Conservation (phyloP, 306 rosid species). For the Pyrus pyrifolia region DNA sequence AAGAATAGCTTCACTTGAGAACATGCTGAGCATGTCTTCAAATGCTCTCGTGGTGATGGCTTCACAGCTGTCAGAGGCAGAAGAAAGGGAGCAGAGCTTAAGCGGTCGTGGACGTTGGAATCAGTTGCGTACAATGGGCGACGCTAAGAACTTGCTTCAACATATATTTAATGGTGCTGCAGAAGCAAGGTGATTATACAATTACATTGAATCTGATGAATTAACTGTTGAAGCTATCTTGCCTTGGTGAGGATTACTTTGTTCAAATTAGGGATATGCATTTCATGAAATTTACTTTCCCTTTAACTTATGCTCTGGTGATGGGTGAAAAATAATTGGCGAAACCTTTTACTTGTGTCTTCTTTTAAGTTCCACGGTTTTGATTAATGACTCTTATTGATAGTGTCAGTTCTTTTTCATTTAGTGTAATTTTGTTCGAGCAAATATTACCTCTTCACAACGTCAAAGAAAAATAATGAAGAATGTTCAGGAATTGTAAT, state of each 20-base stretch:
- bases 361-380: too few species aligned
- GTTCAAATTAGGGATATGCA: background rate
- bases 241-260: background rate
- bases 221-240: background rate
- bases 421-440: background rate
- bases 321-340: too few species aligned
- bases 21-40: conserved; percentile 63
- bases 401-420: too few species aligned
- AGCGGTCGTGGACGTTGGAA: conserved; percentile 69
- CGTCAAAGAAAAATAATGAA: background rate
- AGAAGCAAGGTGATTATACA: conserved; percentile 55
- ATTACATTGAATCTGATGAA: conserved; percentile 8
- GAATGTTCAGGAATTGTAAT: background rate
- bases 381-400: too few species aligned
- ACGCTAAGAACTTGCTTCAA: conserved; percentile 66
- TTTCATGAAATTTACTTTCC: background rate
- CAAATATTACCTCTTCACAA: background rate
- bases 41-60: conserved; percentile 61
- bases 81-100: conserved; percentile 55
- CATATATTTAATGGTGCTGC: conserved; percentile 50
- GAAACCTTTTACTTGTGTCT: too few species aligned
- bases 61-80: conserved; percentile 68
- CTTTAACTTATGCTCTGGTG: too few species aligned
- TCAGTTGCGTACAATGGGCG: conserved; percentile 75
- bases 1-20: conserved; percentile 69